These are phyloP conservation scores for Taphrina wiesneri DNA, from an alignment of 1,139 yeast genomes.

Conservation along the genomic window DNA sequence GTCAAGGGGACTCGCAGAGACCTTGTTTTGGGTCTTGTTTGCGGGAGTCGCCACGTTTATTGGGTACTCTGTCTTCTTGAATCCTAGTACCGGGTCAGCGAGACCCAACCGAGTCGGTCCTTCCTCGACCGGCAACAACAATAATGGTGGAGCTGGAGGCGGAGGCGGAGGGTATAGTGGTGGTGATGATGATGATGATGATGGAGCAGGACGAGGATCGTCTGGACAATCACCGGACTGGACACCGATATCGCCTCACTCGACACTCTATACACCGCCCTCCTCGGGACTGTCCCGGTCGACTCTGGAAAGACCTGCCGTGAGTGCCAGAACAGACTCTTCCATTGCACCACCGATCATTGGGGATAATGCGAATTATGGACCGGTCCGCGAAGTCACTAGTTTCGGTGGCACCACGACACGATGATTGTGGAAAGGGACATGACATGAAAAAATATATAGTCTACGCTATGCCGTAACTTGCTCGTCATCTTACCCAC, in stretches of 20 bases:
- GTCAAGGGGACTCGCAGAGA: not conserved
- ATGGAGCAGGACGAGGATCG: not conserved
- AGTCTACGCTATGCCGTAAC: no score
- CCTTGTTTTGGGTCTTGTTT: not conserved
- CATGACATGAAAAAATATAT: not conserved
- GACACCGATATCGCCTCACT: constrained; percentile 8
- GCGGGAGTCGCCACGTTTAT: not conserved
- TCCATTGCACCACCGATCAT: not conserved
- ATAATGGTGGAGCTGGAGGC: not conserved
- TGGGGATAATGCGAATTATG: not conserved
- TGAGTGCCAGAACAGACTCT: not conserved
- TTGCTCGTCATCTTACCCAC: no score
- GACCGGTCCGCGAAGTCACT: not conserved
- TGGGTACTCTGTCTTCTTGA: not conserved
- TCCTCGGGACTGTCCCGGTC: not conserved
- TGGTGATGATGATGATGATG: constrained; percentile 3
- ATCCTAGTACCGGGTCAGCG: not conserved
- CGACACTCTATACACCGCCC: not conserved
- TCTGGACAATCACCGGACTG: not conserved
- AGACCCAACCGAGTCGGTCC: not conserved
- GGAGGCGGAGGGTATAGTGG: not conserved
- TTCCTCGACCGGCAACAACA: not conserved
- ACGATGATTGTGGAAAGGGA: not conserved
- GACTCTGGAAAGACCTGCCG: not conserved
- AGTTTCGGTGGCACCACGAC: constrained; percentile 4